A percentile compares a stretch with the other conserved stretches of the same genome.
phyloP scores from a whole-genome alignment of 129 eudicot genomes.

The Ambrosia artemisiifolia region DNA sequence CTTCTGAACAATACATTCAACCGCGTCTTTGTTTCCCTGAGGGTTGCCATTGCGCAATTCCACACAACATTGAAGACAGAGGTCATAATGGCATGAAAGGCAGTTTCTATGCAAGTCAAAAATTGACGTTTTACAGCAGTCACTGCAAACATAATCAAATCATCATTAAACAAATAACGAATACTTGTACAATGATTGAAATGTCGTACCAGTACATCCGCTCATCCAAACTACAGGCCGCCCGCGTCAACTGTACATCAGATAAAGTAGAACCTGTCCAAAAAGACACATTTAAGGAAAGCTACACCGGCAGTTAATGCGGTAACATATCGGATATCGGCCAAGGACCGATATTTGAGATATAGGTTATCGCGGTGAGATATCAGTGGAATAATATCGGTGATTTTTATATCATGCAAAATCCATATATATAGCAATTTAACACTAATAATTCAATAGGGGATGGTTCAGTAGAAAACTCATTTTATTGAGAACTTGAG shows the following conservation, averaged over 20 bases:
- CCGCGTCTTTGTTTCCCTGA: conserved; percentile 52
- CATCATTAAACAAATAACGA: not conserved
- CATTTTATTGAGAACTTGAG: no score
- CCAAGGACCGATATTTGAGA: no score
- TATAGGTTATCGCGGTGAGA: no score
- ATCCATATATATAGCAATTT: no score
- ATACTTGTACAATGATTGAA: not conserved
- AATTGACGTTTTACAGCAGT: conserved; percentile 73
- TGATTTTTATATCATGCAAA: no score
- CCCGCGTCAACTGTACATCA: conserved; percentile 32
- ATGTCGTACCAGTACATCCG: conserved; percentile 58
- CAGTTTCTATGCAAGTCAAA: conserved; percentile 69
- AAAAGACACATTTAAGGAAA: conserved; percentile 1
- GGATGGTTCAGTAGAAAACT: no score
- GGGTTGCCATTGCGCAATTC: conserved; percentile 62
- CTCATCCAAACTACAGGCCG: conserved; percentile 28
- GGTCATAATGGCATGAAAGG: conserved; percentile 54
- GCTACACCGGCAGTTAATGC: no score
- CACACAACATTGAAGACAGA: conserved; percentile 76
- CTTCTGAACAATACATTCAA: not conserved
- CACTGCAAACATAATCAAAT: conserved; percentile 39
- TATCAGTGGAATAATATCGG: no score
- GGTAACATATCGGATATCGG: no score
- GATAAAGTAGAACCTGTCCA: conserved; percentile 40
- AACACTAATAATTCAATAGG: no score